phyloP scores from a whole-genome alignment of 2,329 filamentous ascomycete genomes.

The Cladosporium sp. region DNA sequence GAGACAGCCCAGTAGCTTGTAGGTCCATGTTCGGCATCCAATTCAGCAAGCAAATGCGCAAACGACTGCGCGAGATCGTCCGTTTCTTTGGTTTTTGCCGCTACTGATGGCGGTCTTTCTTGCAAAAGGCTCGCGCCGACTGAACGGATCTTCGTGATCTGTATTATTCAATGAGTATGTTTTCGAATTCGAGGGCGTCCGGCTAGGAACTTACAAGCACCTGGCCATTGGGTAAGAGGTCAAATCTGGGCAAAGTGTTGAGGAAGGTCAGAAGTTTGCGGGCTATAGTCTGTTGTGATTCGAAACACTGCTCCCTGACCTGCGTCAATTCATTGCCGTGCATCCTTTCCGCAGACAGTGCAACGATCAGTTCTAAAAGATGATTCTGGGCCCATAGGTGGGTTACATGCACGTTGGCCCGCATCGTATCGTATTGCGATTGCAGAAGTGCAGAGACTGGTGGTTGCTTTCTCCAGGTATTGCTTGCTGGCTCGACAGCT shows the following conservation, averaged over 20 bases:
- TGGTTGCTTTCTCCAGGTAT: neutral
- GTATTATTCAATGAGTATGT: neutral
- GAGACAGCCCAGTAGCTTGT: neutral
- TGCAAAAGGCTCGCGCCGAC: slow-evolving; percentile 1
- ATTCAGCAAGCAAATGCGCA: neutral
- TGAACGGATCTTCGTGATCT: neutral
- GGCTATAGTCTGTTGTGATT: neutral
- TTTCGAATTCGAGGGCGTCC: no score
- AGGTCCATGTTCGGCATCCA: slow-evolving; percentile 1
- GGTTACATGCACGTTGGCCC: neutral
- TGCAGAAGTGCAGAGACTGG: neutral
- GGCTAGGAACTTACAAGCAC: neutral
- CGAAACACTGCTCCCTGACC: neutral
- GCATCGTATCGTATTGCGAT: neutral
- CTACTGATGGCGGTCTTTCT: neutral
- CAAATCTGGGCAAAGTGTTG: neutral
- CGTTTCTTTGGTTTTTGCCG: neutral
- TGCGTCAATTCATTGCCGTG: neutral
- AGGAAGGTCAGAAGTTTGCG: neutral
- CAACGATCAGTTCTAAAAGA: neutral
- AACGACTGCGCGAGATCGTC: neutral
- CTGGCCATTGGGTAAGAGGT: neutral
- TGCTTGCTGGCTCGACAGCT: neutral
- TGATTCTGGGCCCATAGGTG: neutral
- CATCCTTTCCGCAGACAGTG: neutral